Evolutionary conservation across 2,329 filamentous ascomycete species (phyloP), one percentile per base, ranked within the genome.

Genomic region (Diaporthe ilicicola): DNA sequence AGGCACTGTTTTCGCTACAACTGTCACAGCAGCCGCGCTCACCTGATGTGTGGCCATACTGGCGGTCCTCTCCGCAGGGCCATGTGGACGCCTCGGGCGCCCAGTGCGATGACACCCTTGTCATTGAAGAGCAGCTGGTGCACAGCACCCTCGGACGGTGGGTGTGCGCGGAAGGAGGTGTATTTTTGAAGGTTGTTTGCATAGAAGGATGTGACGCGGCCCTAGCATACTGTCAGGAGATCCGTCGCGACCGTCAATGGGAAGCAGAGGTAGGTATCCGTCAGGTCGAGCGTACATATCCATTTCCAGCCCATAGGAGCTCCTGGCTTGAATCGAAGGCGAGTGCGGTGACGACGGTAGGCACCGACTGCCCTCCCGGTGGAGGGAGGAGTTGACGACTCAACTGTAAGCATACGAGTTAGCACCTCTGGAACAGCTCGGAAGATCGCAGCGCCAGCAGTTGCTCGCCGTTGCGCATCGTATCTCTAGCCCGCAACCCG

Each of bases 61-160:
- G 94, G 91, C 70, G 93, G 84, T 2, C 96, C 96, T 73, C 93
- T 90, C 68, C 96, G 89, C 72, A 90, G 87, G n/a, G 94, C 91
- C 87, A 98, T 94, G 82, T 99, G 96, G 15, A 98, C 87, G 79
- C 94, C 94, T 74, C 90, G 91, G 44, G 92, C 87, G 4, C 95
- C 94, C 64, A 99, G 82, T n/a, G 91, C 93, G 67, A 99, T 89
- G 51, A 99, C 90, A 24, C 97, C 96, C 79, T 92, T 94, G 74
- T 98, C 94, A 79, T 95, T 95, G 79, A 98, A 93, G 37, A 98
- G 86, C 54, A 99, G 89, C 79, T 98, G 95, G 74, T 93, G 92
- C 50, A 99, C 92, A 3, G 91, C 85, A 29, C 94, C 94, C 81
- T 97, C 93, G 74, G 89, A 82, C 6, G 88, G 84, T 1, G 87